These are phyloP conservation scores for Rubia occidens DNA, from an alignment of 305 asterid genomes.

Conservation along the genomic window DNA sequence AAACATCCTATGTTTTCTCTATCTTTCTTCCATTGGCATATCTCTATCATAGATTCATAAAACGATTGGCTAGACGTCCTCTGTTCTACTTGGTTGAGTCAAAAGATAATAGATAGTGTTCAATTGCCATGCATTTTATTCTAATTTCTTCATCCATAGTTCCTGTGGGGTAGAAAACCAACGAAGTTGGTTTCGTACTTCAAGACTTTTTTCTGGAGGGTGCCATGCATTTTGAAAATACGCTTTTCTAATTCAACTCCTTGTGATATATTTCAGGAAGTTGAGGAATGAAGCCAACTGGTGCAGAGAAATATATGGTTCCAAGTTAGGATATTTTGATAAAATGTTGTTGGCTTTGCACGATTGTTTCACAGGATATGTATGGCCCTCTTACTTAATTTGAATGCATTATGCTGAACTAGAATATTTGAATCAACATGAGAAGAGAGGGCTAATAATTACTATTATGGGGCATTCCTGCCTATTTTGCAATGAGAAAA, in stretches of 20 bases:
- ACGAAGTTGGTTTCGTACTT: neutral
- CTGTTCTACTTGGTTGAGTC: neutral
- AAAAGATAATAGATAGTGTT: neutral
- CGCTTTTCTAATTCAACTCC: neutral
- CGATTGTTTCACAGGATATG: slow-evolving; percentile 3
- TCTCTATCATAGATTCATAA: neutral
- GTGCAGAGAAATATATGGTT: neutral
- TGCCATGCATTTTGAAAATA: too few species aligned
- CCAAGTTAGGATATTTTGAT: neutral
- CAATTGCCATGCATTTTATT: neutral
- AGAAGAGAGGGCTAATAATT: slow-evolving; percentile 8
- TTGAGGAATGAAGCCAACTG: slow-evolving; percentile 15
- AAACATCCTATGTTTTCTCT: neutral
- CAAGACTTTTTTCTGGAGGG: neutral
- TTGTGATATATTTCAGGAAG: slow-evolving; percentile 15
- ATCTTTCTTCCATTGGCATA: neutral
- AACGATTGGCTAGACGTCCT: neutral
- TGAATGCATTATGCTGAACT: slow-evolving; percentile 14
- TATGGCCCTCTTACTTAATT: neutral
- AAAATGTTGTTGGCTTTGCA: slow-evolving; percentile 9
- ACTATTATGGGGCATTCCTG: neutral
- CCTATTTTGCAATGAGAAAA: neutral
- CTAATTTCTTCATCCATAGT: neutral
- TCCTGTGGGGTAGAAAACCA: neutral
- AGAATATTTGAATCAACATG: slow-evolving; percentile 9